Percentiles rank a stretch among this genome's conserved stretches.
Evolutionary conservation across 2,329 filamentous ascomycete genomes (phyloP).

Genomic region (Cercospora sp.): DNA sequence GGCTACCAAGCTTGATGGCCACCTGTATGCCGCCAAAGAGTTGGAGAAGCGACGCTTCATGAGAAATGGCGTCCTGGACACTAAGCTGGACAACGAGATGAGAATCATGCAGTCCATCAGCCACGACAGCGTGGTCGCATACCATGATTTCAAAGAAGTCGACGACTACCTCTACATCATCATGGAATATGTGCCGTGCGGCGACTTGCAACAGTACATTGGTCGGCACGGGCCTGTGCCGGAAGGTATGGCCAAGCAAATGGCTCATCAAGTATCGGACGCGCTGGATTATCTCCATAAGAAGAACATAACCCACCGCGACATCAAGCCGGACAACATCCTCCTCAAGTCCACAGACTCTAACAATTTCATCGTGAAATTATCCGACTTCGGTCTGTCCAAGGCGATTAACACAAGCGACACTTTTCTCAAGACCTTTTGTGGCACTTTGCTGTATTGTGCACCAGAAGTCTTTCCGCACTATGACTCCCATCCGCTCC

Average conservation of each 20-base stretch:
- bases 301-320: slow-evolving; percentile 92
- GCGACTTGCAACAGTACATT: slow-evolving; percentile 78
- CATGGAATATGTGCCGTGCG: slow-evolving; percentile 86
- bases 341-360: slow-evolving; percentile 73
- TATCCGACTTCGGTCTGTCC: slow-evolving; percentile 94
- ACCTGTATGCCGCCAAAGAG: slow-evolving; percentile 87
- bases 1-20: slow-evolving; percentile 79
- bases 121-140: slow-evolving; percentile 89
- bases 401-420: slow-evolving; percentile 83
- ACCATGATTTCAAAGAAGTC: slow-evolving; percentile 84
- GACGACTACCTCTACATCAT: slow-evolving; percentile 85
- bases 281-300: slow-evolving; percentile 84
- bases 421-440: slow-evolving; percentile 94
- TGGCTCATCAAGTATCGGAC: slow-evolving; percentile 74
- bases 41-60: slow-evolving; percentile 90
- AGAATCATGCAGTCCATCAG: slow-evolving; percentile 84
- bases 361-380: slow-evolving; percentile 68
- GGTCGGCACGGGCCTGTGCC: slow-evolving; percentile 60
- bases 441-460: slow-evolving; percentile 92
- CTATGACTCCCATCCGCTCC: slow-evolving; percentile 64
- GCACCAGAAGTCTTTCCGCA: slow-evolving; percentile 95
- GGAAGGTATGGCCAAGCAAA: slow-evolving; percentile 68
- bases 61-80: slow-evolving; percentile 85
- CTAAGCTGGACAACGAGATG: slow-evolving; percentile 96
- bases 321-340: slow-evolving; percentile 98